phyloP scores from a whole-genome alignment of 345 rosid species.

The Camelina hispida region DNA sequence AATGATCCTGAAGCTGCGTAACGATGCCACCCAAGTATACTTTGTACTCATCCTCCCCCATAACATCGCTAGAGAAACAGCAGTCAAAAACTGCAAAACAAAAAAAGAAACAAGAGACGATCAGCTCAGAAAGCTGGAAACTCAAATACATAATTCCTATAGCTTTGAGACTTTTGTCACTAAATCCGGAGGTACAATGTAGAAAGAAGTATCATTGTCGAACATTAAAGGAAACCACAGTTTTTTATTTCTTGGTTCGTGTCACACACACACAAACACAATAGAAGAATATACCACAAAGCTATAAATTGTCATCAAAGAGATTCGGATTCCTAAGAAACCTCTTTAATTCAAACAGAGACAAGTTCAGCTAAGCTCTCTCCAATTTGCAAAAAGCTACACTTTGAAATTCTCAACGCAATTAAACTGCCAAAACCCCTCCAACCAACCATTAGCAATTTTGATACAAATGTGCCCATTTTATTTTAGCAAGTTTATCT shows the following conservation, averaged over 20 bases:
- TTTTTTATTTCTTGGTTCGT: neutral
- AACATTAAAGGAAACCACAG: conserved; percentile 27
- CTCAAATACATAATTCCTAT: conserved; percentile 8
- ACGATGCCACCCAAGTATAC: conserved; percentile 93
- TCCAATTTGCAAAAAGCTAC: conserved; percentile 13
- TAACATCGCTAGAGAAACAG: conserved; percentile 93
- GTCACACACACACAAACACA: conserved; percentile 17
- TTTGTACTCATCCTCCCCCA: conserved; percentile 95
- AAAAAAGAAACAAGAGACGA: neutral
- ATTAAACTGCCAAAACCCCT: conserved; percentile 18
- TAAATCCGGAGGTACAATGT: neutral
- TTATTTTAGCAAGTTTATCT: neutral
- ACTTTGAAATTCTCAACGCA: neutral
- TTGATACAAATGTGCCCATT: neutral
- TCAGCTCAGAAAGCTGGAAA: conserved; percentile 11
- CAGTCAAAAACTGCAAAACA: conserved; percentile 90
- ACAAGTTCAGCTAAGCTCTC: conserved; percentile 35
- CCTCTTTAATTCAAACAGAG: conserved; percentile 25
- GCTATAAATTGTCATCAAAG: conserved; percentile 8
- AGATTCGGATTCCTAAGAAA: conserved; percentile 40
- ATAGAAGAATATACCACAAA: conserved; percentile 37
- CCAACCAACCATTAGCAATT: conserved; percentile 9
- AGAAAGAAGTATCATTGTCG: conserved; percentile 8
- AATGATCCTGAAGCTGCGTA: conserved; percentile 91
- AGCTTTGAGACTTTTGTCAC: conserved; percentile 8